Evolutionary conservation across 176 grass and related monocot species (phyloP), one percentile per base, ranked within the genome.

Genomic region (Oryza australiensis): DNA sequence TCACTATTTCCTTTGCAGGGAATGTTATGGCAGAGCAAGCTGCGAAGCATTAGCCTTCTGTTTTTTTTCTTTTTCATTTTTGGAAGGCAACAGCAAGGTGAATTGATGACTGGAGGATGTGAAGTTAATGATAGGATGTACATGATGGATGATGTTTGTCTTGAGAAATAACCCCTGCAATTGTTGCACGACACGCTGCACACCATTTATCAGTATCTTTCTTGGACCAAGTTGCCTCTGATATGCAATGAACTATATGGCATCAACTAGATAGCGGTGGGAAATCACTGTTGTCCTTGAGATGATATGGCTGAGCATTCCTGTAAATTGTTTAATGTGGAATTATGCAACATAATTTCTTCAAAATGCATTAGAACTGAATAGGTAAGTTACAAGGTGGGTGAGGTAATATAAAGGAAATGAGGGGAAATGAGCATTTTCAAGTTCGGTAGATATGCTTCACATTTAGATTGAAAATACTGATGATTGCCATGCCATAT

Each of bases 261-360:
- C 9, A 23, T 91, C 78, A 98, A 79, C 90, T 84, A 4, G 88
- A 85, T 64, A 98, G 87, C 66, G 95, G 92, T 22, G 95, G 95
- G 72, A 98, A 98, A 76, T 98, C 95, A 4, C 68, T 80, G 10
- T 89, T 89, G 76, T 98, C 90, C 84, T 95, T 98, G 20, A 98
- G 92, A 78, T 55, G 79, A 83, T 95, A 98, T 64, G 69, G 72
- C 73, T 88, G 76, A 72, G 20, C 85, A 64, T 72, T 85, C 88
- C 95, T 95, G 82, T 63, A 72, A 85, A 64, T 66, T 85, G 20
- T 81, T 66, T 22, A 59, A 14, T 71, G 22, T 9, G 3, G 22
- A 14, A 49, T 81, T 46, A 85, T 5, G 11, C 33, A 76, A 20
- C 75, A 41, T 26, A 64, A 70, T 84, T 37, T 72, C 65, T 74